These are phyloP conservation scores for Juncus effusus DNA, from an alignment of 176 grass and related monocot genomes.

Conservation along the genomic window DNA sequence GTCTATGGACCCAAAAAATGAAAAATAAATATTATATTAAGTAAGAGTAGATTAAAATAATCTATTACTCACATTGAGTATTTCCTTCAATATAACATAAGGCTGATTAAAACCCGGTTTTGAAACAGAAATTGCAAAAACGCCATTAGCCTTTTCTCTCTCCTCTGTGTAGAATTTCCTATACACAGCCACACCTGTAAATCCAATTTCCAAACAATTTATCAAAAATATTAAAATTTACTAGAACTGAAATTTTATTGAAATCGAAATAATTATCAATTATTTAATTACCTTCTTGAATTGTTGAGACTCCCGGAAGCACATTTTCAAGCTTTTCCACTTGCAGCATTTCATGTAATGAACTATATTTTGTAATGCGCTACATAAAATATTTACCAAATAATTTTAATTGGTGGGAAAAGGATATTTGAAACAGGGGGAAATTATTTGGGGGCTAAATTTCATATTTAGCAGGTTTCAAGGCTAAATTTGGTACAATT, in stretches of 20 bases:
- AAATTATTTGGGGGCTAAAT: no score
- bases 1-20: background rate
- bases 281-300: constrained; percentile 48
- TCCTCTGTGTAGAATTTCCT: constrained; percentile 80
- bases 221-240: background rate
- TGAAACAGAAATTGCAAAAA: constrained; percentile 73
- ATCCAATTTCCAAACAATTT: background rate
- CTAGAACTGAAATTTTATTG: constrained; percentile 8
- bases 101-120: constrained; percentile 48
- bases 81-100: constrained; percentile 50
- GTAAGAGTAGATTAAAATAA: background rate
- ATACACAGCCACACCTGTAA: constrained; percentile 70
- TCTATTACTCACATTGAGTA: constrained; percentile 58
- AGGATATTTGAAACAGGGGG: no score
- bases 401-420: background rate
- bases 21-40: constrained; percentile 5
- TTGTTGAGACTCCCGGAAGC: constrained; percentile 68
- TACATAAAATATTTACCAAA: constrained; percentile 40
- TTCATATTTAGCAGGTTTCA: no score
- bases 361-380: constrained; percentile 49
- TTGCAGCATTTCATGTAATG: constrained; percentile 76
- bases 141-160: constrained; percentile 57
- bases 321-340: constrained; percentile 66
- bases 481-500: background rate
- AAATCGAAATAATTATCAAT: no score